Conservation (phyloP, 2,329 filamentous ascomycete species). For the Colletotrichum liriopes region DNA sequence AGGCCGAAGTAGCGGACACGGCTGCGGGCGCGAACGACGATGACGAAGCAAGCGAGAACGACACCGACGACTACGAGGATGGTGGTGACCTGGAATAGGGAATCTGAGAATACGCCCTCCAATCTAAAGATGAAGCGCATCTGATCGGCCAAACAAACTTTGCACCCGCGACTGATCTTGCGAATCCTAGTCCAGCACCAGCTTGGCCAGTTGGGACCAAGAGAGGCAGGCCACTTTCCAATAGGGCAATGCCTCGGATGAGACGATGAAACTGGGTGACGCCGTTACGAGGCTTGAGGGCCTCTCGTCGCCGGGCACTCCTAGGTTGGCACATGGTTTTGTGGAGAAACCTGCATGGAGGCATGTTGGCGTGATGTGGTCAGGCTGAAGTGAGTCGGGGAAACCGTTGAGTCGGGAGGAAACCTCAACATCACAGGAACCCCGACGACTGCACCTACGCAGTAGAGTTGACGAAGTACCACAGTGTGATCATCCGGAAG, state of each 20-base stretch:
- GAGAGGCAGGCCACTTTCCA: not conserved
- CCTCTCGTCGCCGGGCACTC: constrained; percentile 4
- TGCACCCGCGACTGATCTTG: not conserved
- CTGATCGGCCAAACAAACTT: constrained; percentile 14
- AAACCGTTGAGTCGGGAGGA: not conserved
- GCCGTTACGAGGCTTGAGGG: constrained; percentile 7
- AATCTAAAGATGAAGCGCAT: not conserved
- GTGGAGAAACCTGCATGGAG: constrained; percentile 36
- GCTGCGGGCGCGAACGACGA: constrained; percentile 33
- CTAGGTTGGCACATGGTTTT: constrained; percentile 16
- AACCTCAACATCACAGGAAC: not conserved
- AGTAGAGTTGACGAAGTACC: constrained; percentile 4
- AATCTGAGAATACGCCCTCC: not conserved
- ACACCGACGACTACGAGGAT: constrained; percentile 49
- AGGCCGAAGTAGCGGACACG: constrained; percentile 42
- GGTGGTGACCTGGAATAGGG: not conserved
- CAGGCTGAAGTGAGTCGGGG: constrained; percentile 14
- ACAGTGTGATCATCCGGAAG: constrained; percentile 3
- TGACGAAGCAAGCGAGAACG: constrained; percentile 44
- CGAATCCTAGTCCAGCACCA: not conserved
- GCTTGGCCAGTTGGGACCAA: not conserved
- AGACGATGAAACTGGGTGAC: constrained; percentile 14
- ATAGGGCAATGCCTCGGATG: constrained; percentile 13
- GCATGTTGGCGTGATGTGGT: constrained; percentile 41
- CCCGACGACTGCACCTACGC: not conserved